Evolutionary conservation across 352 stramenopile species (phyloP).

Genomic region (Phytopythium chamaehyphon): DNA sequence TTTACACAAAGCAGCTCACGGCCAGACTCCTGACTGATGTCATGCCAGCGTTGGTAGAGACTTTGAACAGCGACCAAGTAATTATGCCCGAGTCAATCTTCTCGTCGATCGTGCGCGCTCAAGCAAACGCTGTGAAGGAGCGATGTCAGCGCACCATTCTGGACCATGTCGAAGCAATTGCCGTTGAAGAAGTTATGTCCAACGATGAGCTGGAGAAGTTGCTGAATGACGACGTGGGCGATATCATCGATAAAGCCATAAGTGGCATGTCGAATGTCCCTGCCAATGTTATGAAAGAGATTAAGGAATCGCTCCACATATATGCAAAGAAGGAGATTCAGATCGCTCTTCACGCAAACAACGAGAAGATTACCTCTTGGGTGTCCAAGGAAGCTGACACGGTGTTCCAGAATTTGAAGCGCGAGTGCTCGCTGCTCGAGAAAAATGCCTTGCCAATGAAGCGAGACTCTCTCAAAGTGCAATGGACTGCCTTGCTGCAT

Average conservation of each 20-base stretch:
- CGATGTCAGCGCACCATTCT: constrained; percentile 60
- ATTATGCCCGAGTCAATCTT: constrained; percentile 90
- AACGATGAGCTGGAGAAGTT: constrained; percentile 53
- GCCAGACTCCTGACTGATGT: constrained; percentile 68
- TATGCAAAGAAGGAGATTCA: constrained; percentile 70
- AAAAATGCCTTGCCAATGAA: constrained; percentile 60
- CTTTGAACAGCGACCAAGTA: constrained; percentile 81
- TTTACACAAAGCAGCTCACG: constrained; percentile 70
- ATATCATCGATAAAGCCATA: constrained; percentile 52
- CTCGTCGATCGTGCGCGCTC: constrained; percentile 77
- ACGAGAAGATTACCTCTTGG: constrained; percentile 49
- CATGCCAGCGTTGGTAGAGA: constrained; percentile 73
- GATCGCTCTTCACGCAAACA: constrained; percentile 63
- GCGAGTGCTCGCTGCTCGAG: constrained; percentile 55
- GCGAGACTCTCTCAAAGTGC: constrained; percentile 37
- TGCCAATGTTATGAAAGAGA: constrained; percentile 55
- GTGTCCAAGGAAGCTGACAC: constrained; percentile 54
- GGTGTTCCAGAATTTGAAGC: constrained; percentile 48
- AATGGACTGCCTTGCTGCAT: constrained; percentile 43
- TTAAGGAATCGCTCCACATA: constrained; percentile 35
- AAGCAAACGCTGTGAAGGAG: constrained; percentile 61
- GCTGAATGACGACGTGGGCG: constrained; percentile 45
- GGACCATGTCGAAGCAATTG: constrained; percentile 59
- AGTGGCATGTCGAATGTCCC: constrained; percentile 49
- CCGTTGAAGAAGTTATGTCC: constrained; percentile 52